Evolutionary conservation across 2,329 filamentous ascomycete genomes (phyloP).

Genomic region (Stagonosporopsis tanaceti): DNA sequence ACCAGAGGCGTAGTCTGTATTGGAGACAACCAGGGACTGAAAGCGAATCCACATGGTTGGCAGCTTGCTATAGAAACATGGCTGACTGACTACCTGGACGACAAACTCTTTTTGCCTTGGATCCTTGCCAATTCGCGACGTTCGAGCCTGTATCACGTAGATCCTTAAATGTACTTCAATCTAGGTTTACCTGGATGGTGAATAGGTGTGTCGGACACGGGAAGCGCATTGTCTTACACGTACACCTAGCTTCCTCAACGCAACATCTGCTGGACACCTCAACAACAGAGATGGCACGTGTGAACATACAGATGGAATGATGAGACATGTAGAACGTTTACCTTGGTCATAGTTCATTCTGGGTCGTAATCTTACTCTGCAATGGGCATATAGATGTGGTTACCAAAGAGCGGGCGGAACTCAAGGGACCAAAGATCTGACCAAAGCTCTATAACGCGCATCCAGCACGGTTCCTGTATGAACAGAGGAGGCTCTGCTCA

Average conservation of each 20-base stretch:
- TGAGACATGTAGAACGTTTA: background rate
- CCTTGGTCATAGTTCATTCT: conserved; percentile 3
- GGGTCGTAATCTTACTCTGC: background rate
- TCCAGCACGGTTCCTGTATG: background rate
- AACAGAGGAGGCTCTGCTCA: background rate
- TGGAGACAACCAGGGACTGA: no score
- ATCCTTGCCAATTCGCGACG: background rate
- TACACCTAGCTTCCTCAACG: background rate
- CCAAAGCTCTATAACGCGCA: background rate
- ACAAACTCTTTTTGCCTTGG: no score
- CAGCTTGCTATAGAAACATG: no score
- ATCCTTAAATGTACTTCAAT: no score
- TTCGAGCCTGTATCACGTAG: background rate
- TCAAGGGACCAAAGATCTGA: background rate
- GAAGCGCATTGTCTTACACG: no score
- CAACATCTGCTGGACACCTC: background rate
- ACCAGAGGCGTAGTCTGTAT: no score
- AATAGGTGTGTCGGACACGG: no score
- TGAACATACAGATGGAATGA: background rate
- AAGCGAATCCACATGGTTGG: no score
- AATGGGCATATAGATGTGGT: background rate
- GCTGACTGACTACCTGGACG: no score
- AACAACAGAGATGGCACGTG: background rate
- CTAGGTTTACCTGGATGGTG: no score
- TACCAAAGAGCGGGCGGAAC: background rate